Evolutionary conservation across 352 stramenopile genomes (phyloP), one percentile per base, ranked within the genome.

Genomic region (Peronospora farinosa): DNA sequence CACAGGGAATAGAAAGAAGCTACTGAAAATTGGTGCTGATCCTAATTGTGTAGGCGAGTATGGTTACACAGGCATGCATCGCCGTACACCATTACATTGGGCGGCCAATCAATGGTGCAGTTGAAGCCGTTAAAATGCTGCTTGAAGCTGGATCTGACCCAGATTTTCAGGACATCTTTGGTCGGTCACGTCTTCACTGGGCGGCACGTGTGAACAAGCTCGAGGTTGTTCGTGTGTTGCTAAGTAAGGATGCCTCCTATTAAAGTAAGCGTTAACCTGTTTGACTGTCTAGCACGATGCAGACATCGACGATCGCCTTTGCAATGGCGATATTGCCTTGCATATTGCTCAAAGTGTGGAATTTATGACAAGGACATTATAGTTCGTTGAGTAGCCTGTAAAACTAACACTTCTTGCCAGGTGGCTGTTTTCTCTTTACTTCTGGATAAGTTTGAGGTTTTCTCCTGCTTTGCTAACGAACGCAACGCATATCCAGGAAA

Each of bases 61-160:
- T 0, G 81, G 81, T 0, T 92, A 92, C 52, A 60, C 89, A 19
- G 81, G 81, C 7, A 54, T 92, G 12, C 89, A 90, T 50, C 85
- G 86, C 46, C 77, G 81, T 16, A 90, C 78, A 6, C 81, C 81
- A 1, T 28, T 92, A 17, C 81, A 92, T 41, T 92, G 81, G 81
- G 81, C 81, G 9, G 75, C 78, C 0, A n/a, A 54, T 92, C 3
- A 90, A 86, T 50, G 81, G 78, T 1, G 65, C 78, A 12, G 67
- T 74, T 25, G 50, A 69, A 25, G 75, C 78, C 0, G 69, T 84
- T 0, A 68, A 83, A 37, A 58, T 86, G 23, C 57, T 92, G 11
- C 46, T 92, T 9, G 65, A 63, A 25, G 74, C 75, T 1, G 69
- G 68, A 2, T 78, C 81, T 0, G 68, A 88, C 33, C 65, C 75